Conservation (phyloP, 441 rosid species). For the Gossypium schwendimanii region DNA sequence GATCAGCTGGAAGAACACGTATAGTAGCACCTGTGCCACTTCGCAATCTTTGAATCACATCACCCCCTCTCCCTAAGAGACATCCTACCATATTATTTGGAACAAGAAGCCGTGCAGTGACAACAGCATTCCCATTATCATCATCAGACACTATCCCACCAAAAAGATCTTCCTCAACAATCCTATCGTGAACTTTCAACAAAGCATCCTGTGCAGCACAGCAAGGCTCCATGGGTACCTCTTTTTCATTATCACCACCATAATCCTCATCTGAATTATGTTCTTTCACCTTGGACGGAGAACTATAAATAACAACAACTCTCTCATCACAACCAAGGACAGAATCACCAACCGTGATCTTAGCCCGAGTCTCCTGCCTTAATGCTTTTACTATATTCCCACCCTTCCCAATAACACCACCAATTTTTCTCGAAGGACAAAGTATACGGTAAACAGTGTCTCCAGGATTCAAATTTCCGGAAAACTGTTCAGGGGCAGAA, state of each 20-base stretch:
- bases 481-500: slow-evolving; percentile 29
- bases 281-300: slow-evolving; percentile 23
- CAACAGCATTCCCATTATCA: slow-evolving; percentile 28
- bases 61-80: slow-evolving; percentile 49
- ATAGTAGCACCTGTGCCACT: slow-evolving; percentile 49
- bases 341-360: slow-evolving; percentile 47
- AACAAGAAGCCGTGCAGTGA: slow-evolving; percentile 48
- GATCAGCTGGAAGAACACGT: slow-evolving; percentile 48
- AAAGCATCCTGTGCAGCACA: slow-evolving; percentile 71
- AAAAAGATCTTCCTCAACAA: slow-evolving; percentile 40
- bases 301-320: slow-evolving; percentile 46
- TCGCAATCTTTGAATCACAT: slow-evolving; percentile 49
- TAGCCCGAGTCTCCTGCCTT: slow-evolving; percentile 50
- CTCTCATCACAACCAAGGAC: slow-evolving; percentile 63
- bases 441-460: slow-evolving; percentile 53
- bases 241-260: slow-evolving; percentile 19
- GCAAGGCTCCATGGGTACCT: slow-evolving; percentile 31
- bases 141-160: slow-evolving; percentile 39
- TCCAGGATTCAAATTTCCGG: slow-evolving; percentile 26
- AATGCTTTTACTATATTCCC: slow-evolving; percentile 43
- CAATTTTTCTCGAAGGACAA: slow-evolving; percentile 56
- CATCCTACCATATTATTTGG: slow-evolving; percentile 56
- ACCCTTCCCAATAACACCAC: slow-evolving; percentile 57
- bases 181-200: slow-evolving; percentile 46
- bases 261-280: slow-evolving; percentile 22